These are phyloP conservation scores for Pyrenophora tritici-repentis DNA, from an alignment of 2,329 filamentous ascomycete genomes.

Conservation along the genomic window DNA sequence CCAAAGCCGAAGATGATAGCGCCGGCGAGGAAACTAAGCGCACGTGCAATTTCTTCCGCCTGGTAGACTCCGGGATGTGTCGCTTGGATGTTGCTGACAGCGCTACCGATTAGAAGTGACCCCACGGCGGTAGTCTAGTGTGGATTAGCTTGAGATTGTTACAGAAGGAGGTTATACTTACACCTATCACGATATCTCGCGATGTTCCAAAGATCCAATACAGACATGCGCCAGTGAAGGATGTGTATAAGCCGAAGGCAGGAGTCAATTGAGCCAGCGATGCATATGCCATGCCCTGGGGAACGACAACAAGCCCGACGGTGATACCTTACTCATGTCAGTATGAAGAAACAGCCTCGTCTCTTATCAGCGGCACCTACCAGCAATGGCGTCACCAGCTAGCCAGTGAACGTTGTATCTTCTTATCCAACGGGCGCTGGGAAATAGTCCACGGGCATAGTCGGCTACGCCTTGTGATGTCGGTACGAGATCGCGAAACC, in stretches of 20 bases:
- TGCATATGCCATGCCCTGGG: slow-evolving; percentile 95
- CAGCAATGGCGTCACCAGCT: slow-evolving; percentile 38
- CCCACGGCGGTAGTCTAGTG: slow-evolving; percentile 86
- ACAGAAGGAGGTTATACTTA: slow-evolving; percentile 53
- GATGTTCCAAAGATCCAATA: slow-evolving; percentile 99
- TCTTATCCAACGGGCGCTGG: slow-evolving; percentile 32
- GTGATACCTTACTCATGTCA: slow-evolving; percentile 54
- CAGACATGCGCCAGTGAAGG: slow-evolving; percentile 89
- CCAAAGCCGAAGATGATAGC: slow-evolving; percentile 79
- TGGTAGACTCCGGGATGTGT: slow-evolving; percentile 61
- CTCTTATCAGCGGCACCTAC: slow-evolving; percentile 13
- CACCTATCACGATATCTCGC: slow-evolving; percentile 95
- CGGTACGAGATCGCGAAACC: slow-evolving; percentile 30
- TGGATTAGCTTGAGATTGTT: slow-evolving; percentile 3
- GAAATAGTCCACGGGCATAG: slow-evolving; percentile 37
- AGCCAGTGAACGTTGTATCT: slow-evolving; percentile 42
- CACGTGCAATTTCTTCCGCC: slow-evolving; percentile 73
- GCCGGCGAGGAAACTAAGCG: slow-evolving; percentile 77
- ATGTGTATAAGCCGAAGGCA: slow-evolving; percentile 88
- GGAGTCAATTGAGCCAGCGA: slow-evolving; percentile 74
- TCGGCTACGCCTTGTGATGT: slow-evolving; percentile 26
- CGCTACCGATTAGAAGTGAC: slow-evolving; percentile 82
- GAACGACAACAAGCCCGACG: slow-evolving; percentile 79
- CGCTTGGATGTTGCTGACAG: slow-evolving; percentile 68
- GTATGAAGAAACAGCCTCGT: not conserved